phyloP scores from a whole-genome alignment of 169 alveolate genomes.

The Plasmodium gonderi region DNA sequence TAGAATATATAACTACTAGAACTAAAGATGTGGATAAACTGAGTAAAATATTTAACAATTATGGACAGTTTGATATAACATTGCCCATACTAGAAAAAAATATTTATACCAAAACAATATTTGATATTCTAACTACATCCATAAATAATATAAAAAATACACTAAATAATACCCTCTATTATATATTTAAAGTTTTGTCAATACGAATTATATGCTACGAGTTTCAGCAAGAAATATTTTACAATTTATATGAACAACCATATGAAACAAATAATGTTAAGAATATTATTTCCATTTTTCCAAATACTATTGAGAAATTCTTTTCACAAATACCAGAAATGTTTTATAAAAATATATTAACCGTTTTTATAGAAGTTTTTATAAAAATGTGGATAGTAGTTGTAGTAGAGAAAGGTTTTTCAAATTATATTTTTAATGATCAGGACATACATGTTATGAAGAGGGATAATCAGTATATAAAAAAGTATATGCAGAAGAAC shows the following conservation, averaged over 20 bases:
- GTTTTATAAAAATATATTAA: slow-evolving; percentile 27
- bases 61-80: slow-evolving; percentile 7
- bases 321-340: slow-evolving; percentile 33
- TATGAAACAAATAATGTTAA: not conserved
- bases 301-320: slow-evolving; percentile 53
- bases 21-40: slow-evolving; percentile 29
- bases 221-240: slow-evolving; percentile 64
- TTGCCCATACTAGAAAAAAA: slow-evolving; percentile 29
- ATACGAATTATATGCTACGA: slow-evolving; percentile 67
- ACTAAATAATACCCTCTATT: slow-evolving; percentile 50
- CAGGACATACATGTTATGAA: slow-evolving; percentile 38
- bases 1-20: slow-evolving; percentile 32
- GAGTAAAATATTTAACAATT: slow-evolving; percentile 19
- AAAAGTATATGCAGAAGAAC: slow-evolving; percentile 29
- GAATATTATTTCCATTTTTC: slow-evolving; percentile 33
- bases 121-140: slow-evolving; percentile 52
- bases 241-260: slow-evolving; percentile 38
- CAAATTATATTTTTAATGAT: slow-evolving; percentile 17
- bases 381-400: slow-evolving; percentile 71
- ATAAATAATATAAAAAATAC: slow-evolving; percentile 58
- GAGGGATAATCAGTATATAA: slow-evolving; percentile 24
- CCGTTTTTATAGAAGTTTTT: slow-evolving; percentile 56
- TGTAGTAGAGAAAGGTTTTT: slow-evolving; percentile 54
- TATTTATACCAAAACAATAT: slow-evolving; percentile 52
- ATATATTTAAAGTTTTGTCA: slow-evolving; percentile 54